Conservation (phyloP, 768 basidiomycete species). For the Hortiboletus flavorubellus region DNA sequence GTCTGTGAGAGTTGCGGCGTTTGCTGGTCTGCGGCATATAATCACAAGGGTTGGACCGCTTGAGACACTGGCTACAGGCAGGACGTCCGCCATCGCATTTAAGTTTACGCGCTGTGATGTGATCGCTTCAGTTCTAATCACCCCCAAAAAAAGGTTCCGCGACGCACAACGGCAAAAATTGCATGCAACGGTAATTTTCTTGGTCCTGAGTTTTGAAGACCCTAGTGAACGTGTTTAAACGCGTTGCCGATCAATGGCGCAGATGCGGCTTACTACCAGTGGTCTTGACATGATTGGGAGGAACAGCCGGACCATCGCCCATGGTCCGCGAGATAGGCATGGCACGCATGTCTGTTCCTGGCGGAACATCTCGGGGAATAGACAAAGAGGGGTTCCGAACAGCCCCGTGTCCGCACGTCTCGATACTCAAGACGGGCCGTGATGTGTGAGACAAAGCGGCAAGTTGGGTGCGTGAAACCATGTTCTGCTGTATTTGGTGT, state of each 20-base stretch:
- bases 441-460: slow-evolving; percentile 35
- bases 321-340: slow-evolving; percentile 40
- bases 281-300: slow-evolving; percentile 30
- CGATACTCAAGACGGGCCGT: slow-evolving; percentile 59
- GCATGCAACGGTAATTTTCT: slow-evolving; percentile 88
- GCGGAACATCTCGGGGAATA: slow-evolving; percentile 46
- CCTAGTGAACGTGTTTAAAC: slow-evolving; percentile 35
- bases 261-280: slow-evolving; percentile 36
- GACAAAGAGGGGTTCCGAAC: slow-evolving; percentile 45
- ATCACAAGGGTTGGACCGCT: slow-evolving; percentile 75
- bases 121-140: slow-evolving; percentile 18
- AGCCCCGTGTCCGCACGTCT: slow-evolving; percentile 47
- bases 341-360: slow-evolving; percentile 42
- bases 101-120: slow-evolving; percentile 68
- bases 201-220: slow-evolving; percentile 64
- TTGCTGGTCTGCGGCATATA: slow-evolving; percentile 73
- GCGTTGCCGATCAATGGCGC: slow-evolving; percentile 5
- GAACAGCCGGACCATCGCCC: slow-evolving; percentile 33
- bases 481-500: slow-evolving; percentile 42
- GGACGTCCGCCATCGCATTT: slow-evolving; percentile 87
- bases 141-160: slow-evolving; percentile 10
- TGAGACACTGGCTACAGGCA: slow-evolving; percentile 77
- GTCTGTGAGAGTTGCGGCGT: slow-evolving; percentile 62
- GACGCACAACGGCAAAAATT: slow-evolving; percentile 87
- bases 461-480: slow-evolving; percentile 33